Base-by-base conservation (phyloP, 805 yeast genomes). In the Metahyphopichia silvanorum region DNA sequence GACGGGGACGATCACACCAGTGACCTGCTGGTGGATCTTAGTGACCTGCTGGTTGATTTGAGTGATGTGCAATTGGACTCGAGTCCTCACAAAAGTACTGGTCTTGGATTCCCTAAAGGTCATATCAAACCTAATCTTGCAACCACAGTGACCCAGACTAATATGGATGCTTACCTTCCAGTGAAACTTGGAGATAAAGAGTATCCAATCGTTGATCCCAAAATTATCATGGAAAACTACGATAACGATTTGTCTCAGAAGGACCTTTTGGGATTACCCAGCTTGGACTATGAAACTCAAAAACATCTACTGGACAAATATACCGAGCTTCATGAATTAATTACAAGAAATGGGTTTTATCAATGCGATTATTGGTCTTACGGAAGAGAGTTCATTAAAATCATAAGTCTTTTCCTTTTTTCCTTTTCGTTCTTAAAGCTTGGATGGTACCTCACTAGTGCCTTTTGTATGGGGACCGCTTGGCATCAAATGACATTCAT, bases 401-500 rank as follows among this genome's bases (percentile, higher is more conserved):
- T 85, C 29, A 40, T 63, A 2, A 46, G 77, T 0, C 56, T 87
- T 24, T 73, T 81, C 28, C 42, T 71, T 2, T 63, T 69, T 31
- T 63, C 82, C 4, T 64, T 71, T 27, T 56, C 69, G 6, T 71
- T 78, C 33, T 70, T 78, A 40, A 69, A 69, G 38, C 36, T 56
- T 9, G 54, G 60, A 12, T 66, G 71, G 50, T 69, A 75, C 37
- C 55, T 64, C 21, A 25, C 70, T 16, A 78, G 88, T 44, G 95
- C 93, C 0, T 36, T 79, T 5, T 60, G 60, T 33, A 62, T 88
- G 37, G 96, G 93, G 0, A 49, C 77, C 27, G 85, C 82, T 6
- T 87, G 96, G 96, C 96, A 87, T 45, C 96, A 87, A 55, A 68
- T 85, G 53, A 83, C 86, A 2, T 87, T 87, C 53, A 79, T 86